A percentile compares a stretch with the other conserved stretches of the same genome.
Evolutionary conservation across 345 rosid genomes (phyloP).

Genomic region (Camelina laxa): DNA sequence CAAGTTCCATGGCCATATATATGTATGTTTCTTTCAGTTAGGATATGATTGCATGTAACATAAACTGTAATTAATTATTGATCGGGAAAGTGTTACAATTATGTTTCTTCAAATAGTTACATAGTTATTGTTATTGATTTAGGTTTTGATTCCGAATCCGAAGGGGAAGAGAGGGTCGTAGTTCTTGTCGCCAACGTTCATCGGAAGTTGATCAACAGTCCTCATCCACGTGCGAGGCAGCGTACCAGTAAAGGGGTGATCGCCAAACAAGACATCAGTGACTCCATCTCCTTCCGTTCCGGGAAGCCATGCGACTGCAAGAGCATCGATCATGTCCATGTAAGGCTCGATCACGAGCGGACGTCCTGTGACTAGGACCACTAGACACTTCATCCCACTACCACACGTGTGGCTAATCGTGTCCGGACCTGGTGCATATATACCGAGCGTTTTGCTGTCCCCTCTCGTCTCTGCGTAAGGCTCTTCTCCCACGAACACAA

Average conservation of each 20-base stretch:
- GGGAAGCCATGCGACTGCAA: constrained; percentile 80
- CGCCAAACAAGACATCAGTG: constrained; percentile 74
- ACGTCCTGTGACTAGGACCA: constrained; percentile 68
- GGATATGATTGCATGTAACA: constrained; percentile 9
- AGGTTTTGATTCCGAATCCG: constrained; percentile 57
- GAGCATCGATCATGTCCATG: constrained; percentile 48
- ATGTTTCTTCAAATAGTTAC: constrained; percentile 16
- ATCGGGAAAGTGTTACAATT: neutral
- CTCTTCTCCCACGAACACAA: constrained; percentile 67
- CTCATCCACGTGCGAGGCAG: constrained; percentile 76
- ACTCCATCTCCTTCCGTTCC: constrained; percentile 80
- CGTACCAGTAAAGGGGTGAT: constrained; percentile 66
- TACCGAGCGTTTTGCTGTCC: constrained; percentile 55
- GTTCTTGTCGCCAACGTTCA: constrained; percentile 66
- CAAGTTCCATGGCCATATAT: neutral
- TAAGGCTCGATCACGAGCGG: constrained; percentile 69
- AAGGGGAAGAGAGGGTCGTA: constrained; percentile 78
- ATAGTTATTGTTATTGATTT: constrained; percentile 20
- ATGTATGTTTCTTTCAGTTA: no score
- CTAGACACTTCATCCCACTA: constrained; percentile 53
- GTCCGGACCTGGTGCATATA: constrained; percentile 58
- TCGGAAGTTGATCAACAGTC: constrained; percentile 69
- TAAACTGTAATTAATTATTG: constrained; percentile 11
- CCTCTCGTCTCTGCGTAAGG: constrained; percentile 74
- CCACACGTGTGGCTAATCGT: constrained; percentile 58